Conservation (phyloP, 2,329 filamentous ascomycete species). For the Microdochium bolleyi region DNA sequence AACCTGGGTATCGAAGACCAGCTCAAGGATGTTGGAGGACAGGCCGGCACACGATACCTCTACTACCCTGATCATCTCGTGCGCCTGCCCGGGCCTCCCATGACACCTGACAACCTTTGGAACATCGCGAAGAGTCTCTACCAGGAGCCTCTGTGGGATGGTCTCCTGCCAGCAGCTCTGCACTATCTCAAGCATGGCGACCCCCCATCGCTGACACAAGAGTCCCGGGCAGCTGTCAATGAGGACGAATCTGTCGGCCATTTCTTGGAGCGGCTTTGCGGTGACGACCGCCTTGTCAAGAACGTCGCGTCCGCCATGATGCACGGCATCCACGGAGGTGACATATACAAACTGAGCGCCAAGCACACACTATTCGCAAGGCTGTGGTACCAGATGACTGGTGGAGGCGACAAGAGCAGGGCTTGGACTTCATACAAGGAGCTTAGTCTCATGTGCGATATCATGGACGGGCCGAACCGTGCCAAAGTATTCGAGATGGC, state of each 20-base stretch:
- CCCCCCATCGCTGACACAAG: conserved; percentile 4
- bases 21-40: conserved; percentile 39
- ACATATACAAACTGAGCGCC: conserved; percentile 73
- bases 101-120: conserved; percentile 6
- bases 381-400: conserved; percentile 31
- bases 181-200: conserved; percentile 1
- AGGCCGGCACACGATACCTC: conserved; percentile 60
- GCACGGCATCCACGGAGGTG: conserved; percentile 90
- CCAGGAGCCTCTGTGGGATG: conserved; percentile 17
- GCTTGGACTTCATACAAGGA: conserved; percentile 12
- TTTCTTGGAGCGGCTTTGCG: conserved; percentile 50
- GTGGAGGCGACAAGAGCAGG: neutral
- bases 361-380: conserved; percentile 51
- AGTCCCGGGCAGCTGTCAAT: conserved; percentile 20
- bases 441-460: conserved; percentile 10
- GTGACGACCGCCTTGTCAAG: conserved; percentile 48
- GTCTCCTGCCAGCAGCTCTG: conserved; percentile 3
- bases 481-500: conserved; percentile 16
- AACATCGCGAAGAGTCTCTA: conserved; percentile 5
- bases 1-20: conserved; percentile 48
- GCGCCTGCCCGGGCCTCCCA: conserved; percentile 18
- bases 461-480: conserved; percentile 11
- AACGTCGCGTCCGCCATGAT: conserved; percentile 68
- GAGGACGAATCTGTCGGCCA: conserved; percentile 65
- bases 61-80: conserved; percentile 85